A percentile compares a stretch with the other conserved stretches of the same genome.
Evolutionary conservation across 2,329 filamentous ascomycete genomes (phyloP).

Genomic region (Nemania serpens): DNA sequence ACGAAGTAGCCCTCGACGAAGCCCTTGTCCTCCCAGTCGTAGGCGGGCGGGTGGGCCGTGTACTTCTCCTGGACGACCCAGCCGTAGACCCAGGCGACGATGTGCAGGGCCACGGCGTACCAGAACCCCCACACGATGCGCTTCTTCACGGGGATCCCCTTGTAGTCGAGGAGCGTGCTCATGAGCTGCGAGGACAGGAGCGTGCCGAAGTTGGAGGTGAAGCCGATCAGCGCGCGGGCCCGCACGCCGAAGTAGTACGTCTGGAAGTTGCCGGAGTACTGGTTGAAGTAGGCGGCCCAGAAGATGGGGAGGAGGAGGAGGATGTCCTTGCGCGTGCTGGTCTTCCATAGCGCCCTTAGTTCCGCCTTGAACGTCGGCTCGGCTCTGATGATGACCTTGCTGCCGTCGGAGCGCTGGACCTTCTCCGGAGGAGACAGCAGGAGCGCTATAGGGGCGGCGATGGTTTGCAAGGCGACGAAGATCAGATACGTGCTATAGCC

Average conservation of each 20-base stretch:
- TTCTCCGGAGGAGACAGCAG: slow-evolving; percentile 64
- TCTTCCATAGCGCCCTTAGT: slow-evolving; percentile 64
- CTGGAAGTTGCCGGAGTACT: slow-evolving; percentile 52
- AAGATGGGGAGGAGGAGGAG: slow-evolving; percentile 74
- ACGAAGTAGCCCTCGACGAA: slow-evolving; percentile 71
- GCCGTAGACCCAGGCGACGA: slow-evolving; percentile 56
- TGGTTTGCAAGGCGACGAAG: slow-evolving; percentile 72
- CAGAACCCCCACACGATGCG: slow-evolving; percentile 51
- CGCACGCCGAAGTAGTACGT: slow-evolving; percentile 73
- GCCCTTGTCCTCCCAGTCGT: slow-evolving; percentile 67
- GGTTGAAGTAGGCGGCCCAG: slow-evolving; percentile 66
- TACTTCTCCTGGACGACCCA: slow-evolving; percentile 59
- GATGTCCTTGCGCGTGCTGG: slow-evolving; percentile 70
- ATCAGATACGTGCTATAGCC: slow-evolving; percentile 70
- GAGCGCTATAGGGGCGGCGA: slow-evolving; percentile 66
- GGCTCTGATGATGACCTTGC: slow-evolving; percentile 65
- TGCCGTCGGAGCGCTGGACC: slow-evolving; percentile 69
- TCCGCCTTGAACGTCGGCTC: slow-evolving; percentile 61
- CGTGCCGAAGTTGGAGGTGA: slow-evolving; percentile 70
- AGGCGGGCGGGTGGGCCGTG: slow-evolving; percentile 56
- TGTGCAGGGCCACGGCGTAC: slow-evolving; percentile 50
- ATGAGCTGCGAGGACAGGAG: slow-evolving; percentile 66
- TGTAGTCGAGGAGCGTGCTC: slow-evolving; percentile 32
- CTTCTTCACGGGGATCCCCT: slow-evolving; percentile 41
- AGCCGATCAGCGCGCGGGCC: slow-evolving; percentile 70